These are phyloP conservation scores for Penicillium vulpinum DNA, from an alignment of 2,329 filamentous ascomycete species.

Conservation along the genomic window DNA sequence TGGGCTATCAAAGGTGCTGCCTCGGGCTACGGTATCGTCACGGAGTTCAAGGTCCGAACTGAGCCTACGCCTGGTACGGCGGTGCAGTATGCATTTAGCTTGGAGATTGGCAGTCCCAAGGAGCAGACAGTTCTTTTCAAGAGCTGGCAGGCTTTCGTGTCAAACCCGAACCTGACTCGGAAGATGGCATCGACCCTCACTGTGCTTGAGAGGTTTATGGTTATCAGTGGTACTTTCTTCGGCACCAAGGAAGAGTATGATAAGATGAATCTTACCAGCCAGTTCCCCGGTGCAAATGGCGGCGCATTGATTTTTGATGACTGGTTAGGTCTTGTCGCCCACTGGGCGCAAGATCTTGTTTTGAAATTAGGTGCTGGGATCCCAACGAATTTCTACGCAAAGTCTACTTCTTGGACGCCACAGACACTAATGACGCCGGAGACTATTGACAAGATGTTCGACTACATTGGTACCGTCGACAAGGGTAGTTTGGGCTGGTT, in stretches of 20 bases:
- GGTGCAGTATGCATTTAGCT: conserved; percentile 60
- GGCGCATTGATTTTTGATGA: conserved; percentile 27
- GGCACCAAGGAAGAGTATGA: conserved; percentile 1
- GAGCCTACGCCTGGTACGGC: conserved; percentile 39
- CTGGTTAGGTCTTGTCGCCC: background rate
- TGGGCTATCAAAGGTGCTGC: conserved; percentile 41
- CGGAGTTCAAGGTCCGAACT: conserved; percentile 40
- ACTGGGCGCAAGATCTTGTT: background rate
- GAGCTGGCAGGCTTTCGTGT: background rate
- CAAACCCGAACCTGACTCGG: background rate
- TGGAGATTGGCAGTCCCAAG: conserved; percentile 47
- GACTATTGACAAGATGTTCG: background rate
- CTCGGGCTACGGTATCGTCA: conserved; percentile 42
- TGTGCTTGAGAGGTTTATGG: background rate
- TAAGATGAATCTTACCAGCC: background rate
- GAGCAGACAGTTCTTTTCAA: background rate
- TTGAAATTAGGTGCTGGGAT: background rate
- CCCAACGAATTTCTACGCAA: background rate
- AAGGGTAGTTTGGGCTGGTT: background rate
- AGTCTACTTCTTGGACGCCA: background rate
- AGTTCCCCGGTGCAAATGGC: conserved; percentile 34
- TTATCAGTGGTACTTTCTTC: conserved; percentile 1
- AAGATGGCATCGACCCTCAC: background rate
- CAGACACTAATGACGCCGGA: background rate
- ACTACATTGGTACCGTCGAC: background rate